A percentile compares a stretch with the other conserved stretches of the same genome.
Conservation (phyloP, 1,284 basidiomycete species). For the Pterulicium gracile region DNA sequence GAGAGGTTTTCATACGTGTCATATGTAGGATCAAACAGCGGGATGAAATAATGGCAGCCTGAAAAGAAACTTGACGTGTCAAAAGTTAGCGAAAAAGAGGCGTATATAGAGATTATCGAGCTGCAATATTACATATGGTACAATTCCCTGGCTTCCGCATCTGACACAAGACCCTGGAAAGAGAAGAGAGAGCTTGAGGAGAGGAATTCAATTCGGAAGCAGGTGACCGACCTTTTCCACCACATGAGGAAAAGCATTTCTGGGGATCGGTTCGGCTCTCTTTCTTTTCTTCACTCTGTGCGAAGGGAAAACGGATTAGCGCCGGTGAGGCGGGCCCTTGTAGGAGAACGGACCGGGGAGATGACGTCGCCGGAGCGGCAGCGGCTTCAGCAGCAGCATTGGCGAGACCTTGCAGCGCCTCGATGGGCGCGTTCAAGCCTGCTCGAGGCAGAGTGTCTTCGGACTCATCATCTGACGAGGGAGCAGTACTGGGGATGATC, state of each 20-base stretch:
- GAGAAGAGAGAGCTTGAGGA: conserved; percentile 6
- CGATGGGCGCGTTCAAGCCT: conserved; percentile 82
- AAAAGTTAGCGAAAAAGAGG: conserved; percentile 17
- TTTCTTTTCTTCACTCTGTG: conserved; percentile 76
- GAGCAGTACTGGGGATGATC: conserved; percentile 69
- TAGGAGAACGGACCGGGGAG: conserved; percentile 32
- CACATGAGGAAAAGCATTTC: conserved; percentile 76
- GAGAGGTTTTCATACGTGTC: conserved; percentile 86
- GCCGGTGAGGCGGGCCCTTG: background rate
- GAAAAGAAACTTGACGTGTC: conserved; percentile 72
- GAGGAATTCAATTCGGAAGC: conserved; percentile 3
- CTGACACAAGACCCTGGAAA: conserved; percentile 61
- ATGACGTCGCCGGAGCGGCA: conserved; percentile 42
- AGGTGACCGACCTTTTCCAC: conserved; percentile 55
- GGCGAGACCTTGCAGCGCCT: conserved; percentile 84
- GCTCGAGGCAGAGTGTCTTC: conserved; percentile 77
- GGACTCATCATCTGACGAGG: conserved; percentile 81
- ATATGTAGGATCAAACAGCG: conserved; percentile 81
- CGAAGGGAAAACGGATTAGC: conserved; percentile 4
- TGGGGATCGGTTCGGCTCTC: conserved; percentile 76
- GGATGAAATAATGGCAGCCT: conserved; percentile 91
- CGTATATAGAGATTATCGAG: conserved; percentile 17
- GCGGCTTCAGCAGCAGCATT: conserved; percentile 91
- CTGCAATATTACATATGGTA: conserved; percentile 58
- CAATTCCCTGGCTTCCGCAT: conserved; percentile 68